A percentile compares a stretch with the other conserved stretches of the same genome.
Evolutionary conservation across 2,329 filamentous ascomycete species (phyloP).

Genomic region (Aspergillus sojae): DNA sequence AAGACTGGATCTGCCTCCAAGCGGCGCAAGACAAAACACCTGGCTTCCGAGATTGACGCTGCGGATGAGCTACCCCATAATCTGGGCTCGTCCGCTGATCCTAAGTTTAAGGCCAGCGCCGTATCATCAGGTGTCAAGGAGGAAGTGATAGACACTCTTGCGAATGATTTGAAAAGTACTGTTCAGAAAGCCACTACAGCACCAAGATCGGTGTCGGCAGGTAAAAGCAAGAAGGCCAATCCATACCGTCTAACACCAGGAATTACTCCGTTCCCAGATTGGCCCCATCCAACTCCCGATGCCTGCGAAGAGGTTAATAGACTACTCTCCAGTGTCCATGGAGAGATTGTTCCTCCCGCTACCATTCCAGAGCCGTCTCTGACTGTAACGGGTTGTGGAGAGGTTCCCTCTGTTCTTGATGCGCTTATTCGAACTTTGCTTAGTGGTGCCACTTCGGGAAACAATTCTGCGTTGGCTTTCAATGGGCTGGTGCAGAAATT

Average conservation of each 20-base stretch:
- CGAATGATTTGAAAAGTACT: neutral
- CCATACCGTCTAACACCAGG: constrained; percentile 60
- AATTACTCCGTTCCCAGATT: constrained; percentile 67
- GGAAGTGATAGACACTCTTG: neutral
- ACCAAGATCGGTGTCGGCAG: constrained; percentile 16
- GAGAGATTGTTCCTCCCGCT: constrained; percentile 65
- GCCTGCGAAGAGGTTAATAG: constrained; percentile 71
- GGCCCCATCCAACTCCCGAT: constrained; percentile 63
- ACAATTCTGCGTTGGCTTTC: constrained; percentile 68
- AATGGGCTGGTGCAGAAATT: constrained; percentile 66
- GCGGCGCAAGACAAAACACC: constrained; percentile 26
- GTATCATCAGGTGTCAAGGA: neutral
- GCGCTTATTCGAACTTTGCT: constrained; percentile 65
- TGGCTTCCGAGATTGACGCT: constrained; percentile 9
- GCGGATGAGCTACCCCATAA: constrained; percentile 59
- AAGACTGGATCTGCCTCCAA: constrained; percentile 30
- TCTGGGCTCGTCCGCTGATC: constrained; percentile 43
- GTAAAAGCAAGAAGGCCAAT: constrained; percentile 25
- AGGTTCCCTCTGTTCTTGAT: constrained; percentile 67
- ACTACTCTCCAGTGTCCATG: constrained; percentile 68
- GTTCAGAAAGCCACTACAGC: constrained; percentile 11
- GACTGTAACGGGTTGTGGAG: constrained; percentile 70
- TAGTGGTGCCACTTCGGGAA: constrained; percentile 62
- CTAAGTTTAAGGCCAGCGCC: neutral
- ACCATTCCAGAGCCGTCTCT: constrained; percentile 70